Conservation (phyloP, 2,329 filamentous ascomycete genomes). For the Sodiomyces alkalinus region DNA sequence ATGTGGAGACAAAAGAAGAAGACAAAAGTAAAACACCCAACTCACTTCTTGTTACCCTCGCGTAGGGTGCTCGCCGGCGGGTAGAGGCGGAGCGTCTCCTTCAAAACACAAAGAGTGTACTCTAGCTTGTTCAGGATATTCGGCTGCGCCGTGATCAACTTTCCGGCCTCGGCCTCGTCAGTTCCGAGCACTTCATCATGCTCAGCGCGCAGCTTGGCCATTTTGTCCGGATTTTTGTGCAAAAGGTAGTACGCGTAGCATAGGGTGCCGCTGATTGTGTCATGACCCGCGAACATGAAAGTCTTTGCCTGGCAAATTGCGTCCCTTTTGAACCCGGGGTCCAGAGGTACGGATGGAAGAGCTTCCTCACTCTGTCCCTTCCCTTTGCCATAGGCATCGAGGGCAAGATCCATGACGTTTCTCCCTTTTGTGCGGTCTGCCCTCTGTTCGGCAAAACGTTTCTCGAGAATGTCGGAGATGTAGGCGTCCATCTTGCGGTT, state of each 20-base stretch:
- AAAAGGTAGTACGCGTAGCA: constrained; percentile 12
- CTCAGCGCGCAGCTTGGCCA: constrained; percentile 13
- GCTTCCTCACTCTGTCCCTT: neutral
- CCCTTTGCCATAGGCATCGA: constrained; percentile 4
- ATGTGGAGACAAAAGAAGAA: neutral
- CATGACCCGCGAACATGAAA: constrained; percentile 17
- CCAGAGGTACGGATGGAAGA: neutral
- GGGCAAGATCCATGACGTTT: constrained; percentile 7
- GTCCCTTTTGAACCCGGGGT: constrained; percentile 1
- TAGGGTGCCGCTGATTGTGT: constrained; percentile 15
- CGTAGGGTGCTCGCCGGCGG: constrained; percentile 29
- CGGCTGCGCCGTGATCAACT: constrained; percentile 23
- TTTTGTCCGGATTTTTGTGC: constrained; percentile 9
- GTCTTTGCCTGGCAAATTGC: constrained; percentile 14
- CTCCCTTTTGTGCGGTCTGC: neutral
- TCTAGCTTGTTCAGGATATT: constrained; percentile 31
- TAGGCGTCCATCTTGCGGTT: constrained; percentile 2
- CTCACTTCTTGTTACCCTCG: too few relatives aligned
- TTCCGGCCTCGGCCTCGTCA: constrained; percentile 18
- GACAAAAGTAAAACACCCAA: too few relatives aligned
- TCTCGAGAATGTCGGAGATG: constrained; percentile 2
- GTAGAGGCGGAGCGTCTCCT: constrained; percentile 36
- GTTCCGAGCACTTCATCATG: constrained; percentile 28
- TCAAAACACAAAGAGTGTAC: constrained; percentile 35
- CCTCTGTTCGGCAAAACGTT: neutral